Percentiles rank a stretch among this genome's conserved stretches.
phyloP scores from a whole-genome alignment of 2,329 filamentous ascomycete species.

The Arthrobotrys sinensis region DNA sequence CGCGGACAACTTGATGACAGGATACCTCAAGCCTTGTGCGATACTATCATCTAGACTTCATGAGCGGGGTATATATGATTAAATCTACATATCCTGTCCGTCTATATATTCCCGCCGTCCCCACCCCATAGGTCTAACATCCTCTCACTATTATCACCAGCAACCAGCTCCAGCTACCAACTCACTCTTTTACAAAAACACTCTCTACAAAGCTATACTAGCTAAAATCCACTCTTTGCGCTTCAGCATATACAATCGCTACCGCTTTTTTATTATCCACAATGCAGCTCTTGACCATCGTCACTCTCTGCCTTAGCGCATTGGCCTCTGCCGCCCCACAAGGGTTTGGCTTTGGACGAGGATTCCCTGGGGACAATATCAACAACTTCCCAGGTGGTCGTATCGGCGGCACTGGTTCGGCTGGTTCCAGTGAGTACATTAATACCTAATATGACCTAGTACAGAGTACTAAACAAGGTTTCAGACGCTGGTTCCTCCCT shows the following conservation, averaged over 20 bases:
- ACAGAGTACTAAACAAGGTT: neutral
- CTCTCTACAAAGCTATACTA: slow-evolving; percentile 24
- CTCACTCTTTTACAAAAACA: slow-evolving; percentile 33
- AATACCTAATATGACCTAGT: neutral
- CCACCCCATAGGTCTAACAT: neutral
- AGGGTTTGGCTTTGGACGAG: slow-evolving; percentile 6
- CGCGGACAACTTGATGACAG: neutral
- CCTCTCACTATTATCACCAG: slow-evolving; percentile 23
- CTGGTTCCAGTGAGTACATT: slow-evolving; percentile 37
- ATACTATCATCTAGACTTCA: neutral
- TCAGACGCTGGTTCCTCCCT: slow-evolving; percentile 37
- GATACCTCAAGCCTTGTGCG: neutral
- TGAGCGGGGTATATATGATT: neutral
- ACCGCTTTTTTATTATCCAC: slow-evolving; percentile 13
- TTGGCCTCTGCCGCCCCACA: slow-evolving; percentile 51
- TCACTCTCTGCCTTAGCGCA: slow-evolving; percentile 45
- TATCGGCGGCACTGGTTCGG: slow-evolving; percentile 49
- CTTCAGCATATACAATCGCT: neutral
- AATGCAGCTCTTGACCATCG: slow-evolving; percentile 57
- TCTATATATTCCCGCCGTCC: slow-evolving; percentile 42
- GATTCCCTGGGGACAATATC: slow-evolving; percentile 2
- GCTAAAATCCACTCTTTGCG: slow-evolving; percentile 39
- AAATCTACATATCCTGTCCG: neutral
- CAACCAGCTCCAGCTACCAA: slow-evolving; percentile 6
- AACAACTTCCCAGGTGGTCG: slow-evolving; percentile 30